Percentiles rank a stretch among this genome's conserved stretches.
Conservation (phyloP, 225 moss, liverwort and hornwort genomes). For the Bryoerythrophyllum caledonicum region DNA sequence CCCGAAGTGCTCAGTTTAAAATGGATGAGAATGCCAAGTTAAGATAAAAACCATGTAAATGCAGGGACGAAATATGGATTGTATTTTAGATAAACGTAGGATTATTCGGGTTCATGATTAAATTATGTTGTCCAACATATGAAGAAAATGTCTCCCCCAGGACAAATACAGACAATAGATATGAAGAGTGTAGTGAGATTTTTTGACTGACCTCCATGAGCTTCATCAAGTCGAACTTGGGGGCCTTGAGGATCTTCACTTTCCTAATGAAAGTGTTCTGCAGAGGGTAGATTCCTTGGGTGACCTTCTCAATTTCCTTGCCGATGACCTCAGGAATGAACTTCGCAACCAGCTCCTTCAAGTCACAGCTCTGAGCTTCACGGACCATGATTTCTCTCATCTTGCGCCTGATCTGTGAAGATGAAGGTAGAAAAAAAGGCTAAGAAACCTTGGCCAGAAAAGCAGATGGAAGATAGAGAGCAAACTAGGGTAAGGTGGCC, state of each 20-base stretch:
- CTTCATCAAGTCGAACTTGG: constrained; percentile 39
- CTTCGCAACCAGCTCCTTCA: constrained; percentile 42
- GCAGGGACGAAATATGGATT: too few species aligned
- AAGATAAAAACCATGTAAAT: too few species aligned
- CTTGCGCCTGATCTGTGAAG: constrained; percentile 40
- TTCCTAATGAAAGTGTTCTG: constrained; percentile 39
- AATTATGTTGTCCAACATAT: too few species aligned
- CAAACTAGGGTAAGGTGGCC: not conserved
- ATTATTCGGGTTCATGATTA: too few species aligned
- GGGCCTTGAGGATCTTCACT: constrained; percentile 39
- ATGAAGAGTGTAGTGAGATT: not conserved
- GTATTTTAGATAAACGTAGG: too few species aligned
- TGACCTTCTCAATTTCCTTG: constrained; percentile 42
- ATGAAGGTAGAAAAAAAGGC: not conserved
- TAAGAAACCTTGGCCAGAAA: not conserved
- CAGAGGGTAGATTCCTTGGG: constrained; percentile 37
- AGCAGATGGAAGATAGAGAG: not conserved
- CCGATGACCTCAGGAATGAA: constrained; percentile 42
- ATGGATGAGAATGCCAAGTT: too few species aligned
- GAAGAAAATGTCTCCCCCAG: too few species aligned
- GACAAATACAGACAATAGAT: not conserved
- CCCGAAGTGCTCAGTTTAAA: too few species aligned
- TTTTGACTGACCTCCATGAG: constrained; percentile 31
- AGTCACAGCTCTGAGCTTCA: constrained; percentile 38
- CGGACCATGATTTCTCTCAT: constrained; percentile 48